Percentiles rank a stretch among this genome's conserved stretches.
These are phyloP conservation scores for Boletus rubroflammeus DNA, from an alignment of 768 basidiomycete species.

Conservation along the genomic window DNA sequence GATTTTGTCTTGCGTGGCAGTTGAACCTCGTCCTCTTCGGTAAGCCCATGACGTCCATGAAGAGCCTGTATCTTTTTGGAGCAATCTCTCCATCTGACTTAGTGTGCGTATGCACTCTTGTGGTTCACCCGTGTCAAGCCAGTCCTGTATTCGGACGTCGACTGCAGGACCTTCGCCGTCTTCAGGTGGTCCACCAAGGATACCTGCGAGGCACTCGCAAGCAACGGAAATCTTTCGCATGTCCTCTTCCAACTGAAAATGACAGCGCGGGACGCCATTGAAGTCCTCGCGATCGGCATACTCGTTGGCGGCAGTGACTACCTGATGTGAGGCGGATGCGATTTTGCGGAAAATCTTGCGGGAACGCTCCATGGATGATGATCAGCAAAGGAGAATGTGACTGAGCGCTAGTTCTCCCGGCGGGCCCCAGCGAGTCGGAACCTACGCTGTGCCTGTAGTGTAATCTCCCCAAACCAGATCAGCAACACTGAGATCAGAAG, in stretches of 20 bases:
- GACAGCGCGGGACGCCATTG: not conserved
- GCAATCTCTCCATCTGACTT: not conserved
- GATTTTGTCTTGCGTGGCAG: not conserved
- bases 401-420: not conserved
- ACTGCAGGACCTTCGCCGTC: not conserved
- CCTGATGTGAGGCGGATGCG: not conserved
- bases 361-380: constrained; percentile 4
- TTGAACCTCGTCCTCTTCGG: not conserved
- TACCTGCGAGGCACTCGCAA: not conserved
- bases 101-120: not conserved
- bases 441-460: too few relatives aligned
- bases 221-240: constrained; percentile 7
- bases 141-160: constrained; percentile 1
- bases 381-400: not conserved
- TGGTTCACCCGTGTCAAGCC: not conserved
- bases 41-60: not conserved
- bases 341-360: constrained; percentile 1
- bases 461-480: too few relatives aligned
- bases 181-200: not conserved
- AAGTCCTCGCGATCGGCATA: not conserved
- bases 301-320: not conserved
- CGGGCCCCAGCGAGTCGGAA: too few relatives aligned
- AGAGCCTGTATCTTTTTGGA: not conserved
- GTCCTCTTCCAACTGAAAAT: constrained; percentile 4
- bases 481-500: too few relatives aligned